Base-by-base conservation (phyloP, 192 early-diverging fungal species). In the Umbelopsis sp. region DNA sequence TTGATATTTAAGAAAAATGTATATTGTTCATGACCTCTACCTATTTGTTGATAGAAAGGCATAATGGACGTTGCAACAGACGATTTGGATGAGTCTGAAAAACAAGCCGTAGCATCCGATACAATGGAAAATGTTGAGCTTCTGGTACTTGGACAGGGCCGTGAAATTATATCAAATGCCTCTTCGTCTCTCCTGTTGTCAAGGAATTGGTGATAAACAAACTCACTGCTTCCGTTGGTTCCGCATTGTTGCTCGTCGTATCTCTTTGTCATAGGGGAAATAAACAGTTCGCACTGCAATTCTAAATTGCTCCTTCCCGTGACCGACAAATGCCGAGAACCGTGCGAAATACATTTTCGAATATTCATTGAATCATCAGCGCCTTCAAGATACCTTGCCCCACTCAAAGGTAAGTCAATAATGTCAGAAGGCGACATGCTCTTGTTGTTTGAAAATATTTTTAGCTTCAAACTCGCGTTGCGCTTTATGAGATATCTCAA, bases 281-380 rank as follows among this genome's bases (percentile, higher is more conserved):
- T 66, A 61, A 76, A 76, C 49, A 76, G 53, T 11, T 69, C 74
- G 51, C 33, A 75, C 55, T 23, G 69, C 44, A 35, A 71, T 41
- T 21, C 47, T 69, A 46, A 75, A 48, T 46, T 50, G 49, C 30
- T 64, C 49, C 18, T 66, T 47, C 44, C 46, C 46, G 18, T 52
- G 47, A 20, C 66, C 12, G 20, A 71, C 30, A 35, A 53, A 46
- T 48, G 37, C 30, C 22, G 67, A 25, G 25, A 71, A 58, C 22
- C 67, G 27, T 20, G n/a, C 45, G 25, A 15, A 35, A 61, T 25
- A n/a, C n/a, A 35, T 5, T 27, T 25, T n/a, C n/a, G 55, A 18
- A 35, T 25, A 15, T 37, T 16, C 5, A 2, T 61, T 3, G 55
- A 4, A 15, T 18, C 18, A 15, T 16, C 13, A 18, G 55, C n/a